Conservation (phyloP, 1,139 yeast species). For the Wickerhamiella pararugosa region DNA sequence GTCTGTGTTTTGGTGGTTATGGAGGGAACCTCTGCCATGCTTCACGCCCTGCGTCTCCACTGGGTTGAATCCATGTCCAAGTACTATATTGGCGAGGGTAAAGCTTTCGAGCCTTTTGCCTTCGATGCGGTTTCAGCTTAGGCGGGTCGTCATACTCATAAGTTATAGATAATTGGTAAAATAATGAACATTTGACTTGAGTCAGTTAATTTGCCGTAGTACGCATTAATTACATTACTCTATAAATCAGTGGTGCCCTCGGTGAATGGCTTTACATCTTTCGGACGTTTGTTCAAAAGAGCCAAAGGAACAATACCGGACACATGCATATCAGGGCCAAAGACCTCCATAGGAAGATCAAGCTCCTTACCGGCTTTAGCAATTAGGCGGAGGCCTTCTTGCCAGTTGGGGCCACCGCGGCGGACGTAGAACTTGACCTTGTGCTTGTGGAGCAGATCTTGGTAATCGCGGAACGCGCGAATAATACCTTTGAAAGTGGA, state of each 20-base stretch:
- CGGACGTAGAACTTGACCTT: slow-evolving; percentile 31
- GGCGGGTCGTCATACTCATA: too few relatives aligned
- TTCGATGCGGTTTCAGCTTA: slow-evolving; percentile 23
- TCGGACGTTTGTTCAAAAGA: slow-evolving; percentile 27
- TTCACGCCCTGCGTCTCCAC: slow-evolving; percentile 88
- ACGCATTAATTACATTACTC: too few relatives aligned
- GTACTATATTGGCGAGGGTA: slow-evolving; percentile 93
- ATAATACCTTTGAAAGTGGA: slow-evolving; percentile 35
- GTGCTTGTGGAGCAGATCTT: slow-evolving; percentile 26
- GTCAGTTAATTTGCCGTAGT: too few relatives aligned
- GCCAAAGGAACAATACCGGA: slow-evolving; percentile 34
- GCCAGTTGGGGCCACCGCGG: slow-evolving; percentile 37
- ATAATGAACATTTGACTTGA: too few relatives aligned
- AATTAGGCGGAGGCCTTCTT: slow-evolving; percentile 32
- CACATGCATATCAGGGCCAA: slow-evolving; percentile 37
- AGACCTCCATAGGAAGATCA: slow-evolving; percentile 33
- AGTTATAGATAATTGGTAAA: too few relatives aligned
- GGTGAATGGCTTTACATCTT: slow-evolving; percentile 27
- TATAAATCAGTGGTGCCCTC: slow-evolving; percentile 19
- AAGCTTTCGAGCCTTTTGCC: slow-evolving; percentile 69
- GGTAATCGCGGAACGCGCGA: slow-evolving; percentile 32
- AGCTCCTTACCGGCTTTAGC: slow-evolving; percentile 33
- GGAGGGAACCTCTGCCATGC: slow-evolving; percentile 99
- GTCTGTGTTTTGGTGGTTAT: slow-evolving; percentile 81
- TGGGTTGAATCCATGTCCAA: slow-evolving; percentile 99